These are phyloP conservation scores for Senna tora DNA, from an alignment of 306 rosid genomes.

Conservation along the genomic window DNA sequence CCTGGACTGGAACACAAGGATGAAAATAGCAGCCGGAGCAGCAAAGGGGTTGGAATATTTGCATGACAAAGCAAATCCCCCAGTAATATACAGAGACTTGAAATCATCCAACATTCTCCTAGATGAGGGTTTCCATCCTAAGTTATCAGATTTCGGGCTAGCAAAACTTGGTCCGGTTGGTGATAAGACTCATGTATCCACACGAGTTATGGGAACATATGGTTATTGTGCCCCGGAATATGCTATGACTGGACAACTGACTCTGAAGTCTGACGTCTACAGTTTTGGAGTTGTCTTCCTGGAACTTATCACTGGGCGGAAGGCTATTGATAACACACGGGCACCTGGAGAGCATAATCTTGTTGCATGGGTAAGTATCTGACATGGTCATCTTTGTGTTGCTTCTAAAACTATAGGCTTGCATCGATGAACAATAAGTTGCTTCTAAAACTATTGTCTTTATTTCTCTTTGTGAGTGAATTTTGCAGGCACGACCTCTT, in stretches of 20 bases:
- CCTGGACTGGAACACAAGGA: slow-evolving; percentile 88
- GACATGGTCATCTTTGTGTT: neutral
- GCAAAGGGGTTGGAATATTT: slow-evolving; percentile 89
- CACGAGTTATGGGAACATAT: slow-evolving; percentile 77
- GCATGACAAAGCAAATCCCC: slow-evolving; percentile 71
- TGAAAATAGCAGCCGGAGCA: slow-evolving; percentile 82
- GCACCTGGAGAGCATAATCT: slow-evolving; percentile 71
- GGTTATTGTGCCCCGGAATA: slow-evolving; percentile 94
- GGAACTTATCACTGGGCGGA: slow-evolving; percentile 83
- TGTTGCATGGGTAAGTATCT: slow-evolving; percentile 76
- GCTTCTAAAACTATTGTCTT: neutral
- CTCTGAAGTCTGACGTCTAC: slow-evolving; percentile 78
- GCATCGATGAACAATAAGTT: slow-evolving; percentile 12
- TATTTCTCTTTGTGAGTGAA: neutral
- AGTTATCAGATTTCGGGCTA: slow-evolving; percentile 83
- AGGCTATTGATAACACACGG: slow-evolving; percentile 68
- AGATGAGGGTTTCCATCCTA: slow-evolving; percentile 73
- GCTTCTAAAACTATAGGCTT: neutral
- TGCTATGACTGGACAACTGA: slow-evolving; percentile 81
- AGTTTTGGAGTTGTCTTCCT: slow-evolving; percentile 86
- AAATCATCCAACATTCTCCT: slow-evolving; percentile 84
- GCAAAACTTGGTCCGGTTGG: slow-evolving; percentile 83
- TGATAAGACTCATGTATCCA: slow-evolving; percentile 82
- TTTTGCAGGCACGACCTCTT: slow-evolving; percentile 66
- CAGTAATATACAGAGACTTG: slow-evolving; percentile 80